phyloP scores from a whole-genome alignment of 768 basidiomycete genomes.

The Lactarius evosmus region DNA sequence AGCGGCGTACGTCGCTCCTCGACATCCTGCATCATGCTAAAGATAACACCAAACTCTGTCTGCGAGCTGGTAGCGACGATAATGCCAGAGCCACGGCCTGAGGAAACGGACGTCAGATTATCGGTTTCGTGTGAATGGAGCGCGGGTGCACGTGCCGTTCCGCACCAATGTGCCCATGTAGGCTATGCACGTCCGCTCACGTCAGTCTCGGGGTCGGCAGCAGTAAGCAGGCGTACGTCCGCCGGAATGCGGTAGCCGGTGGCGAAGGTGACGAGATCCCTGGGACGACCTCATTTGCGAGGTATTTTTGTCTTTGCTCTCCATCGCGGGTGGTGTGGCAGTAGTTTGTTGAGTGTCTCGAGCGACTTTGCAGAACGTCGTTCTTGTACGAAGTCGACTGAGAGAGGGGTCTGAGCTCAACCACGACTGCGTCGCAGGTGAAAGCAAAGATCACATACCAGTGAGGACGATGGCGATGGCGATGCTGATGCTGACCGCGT shows the following conservation, averaged over 20 bases:
- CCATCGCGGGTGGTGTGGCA: constrained; percentile 86
- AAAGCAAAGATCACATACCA: constrained; percentile 47
- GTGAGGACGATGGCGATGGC: constrained; percentile 92
- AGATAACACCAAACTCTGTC: constrained; percentile 95
- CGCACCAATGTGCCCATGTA: constrained; percentile 96
- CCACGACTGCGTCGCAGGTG: not conserved
- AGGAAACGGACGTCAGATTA: not conserved
- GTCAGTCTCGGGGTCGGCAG: constrained; percentile 88
- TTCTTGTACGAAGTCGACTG: constrained; percentile 94
- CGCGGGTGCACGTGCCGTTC: constrained; percentile 55
- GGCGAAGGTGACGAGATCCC: constrained; percentile 88
- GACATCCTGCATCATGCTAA: constrained; percentile 95
- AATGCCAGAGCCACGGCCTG: constrained; percentile 79
- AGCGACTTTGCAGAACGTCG: constrained; percentile 91
- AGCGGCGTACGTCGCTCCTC: constrained; percentile 92
- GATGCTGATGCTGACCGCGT: constrained; percentile 88
- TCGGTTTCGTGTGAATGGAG: not conserved
- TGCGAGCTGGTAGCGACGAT: constrained; percentile 83
- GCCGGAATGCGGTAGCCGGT: constrained; percentile 95
- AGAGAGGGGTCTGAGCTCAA: not conserved
- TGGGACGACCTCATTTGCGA: constrained; percentile 95
- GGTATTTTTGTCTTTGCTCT: constrained; percentile 63
- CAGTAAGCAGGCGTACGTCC: constrained; percentile 79
- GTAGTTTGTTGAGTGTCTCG: constrained; percentile 93
- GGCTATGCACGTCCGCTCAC: constrained; percentile 88